Conservation (phyloP, 2,329 filamentous ascomycete genomes). For the Thelonectria rubi region DNA sequence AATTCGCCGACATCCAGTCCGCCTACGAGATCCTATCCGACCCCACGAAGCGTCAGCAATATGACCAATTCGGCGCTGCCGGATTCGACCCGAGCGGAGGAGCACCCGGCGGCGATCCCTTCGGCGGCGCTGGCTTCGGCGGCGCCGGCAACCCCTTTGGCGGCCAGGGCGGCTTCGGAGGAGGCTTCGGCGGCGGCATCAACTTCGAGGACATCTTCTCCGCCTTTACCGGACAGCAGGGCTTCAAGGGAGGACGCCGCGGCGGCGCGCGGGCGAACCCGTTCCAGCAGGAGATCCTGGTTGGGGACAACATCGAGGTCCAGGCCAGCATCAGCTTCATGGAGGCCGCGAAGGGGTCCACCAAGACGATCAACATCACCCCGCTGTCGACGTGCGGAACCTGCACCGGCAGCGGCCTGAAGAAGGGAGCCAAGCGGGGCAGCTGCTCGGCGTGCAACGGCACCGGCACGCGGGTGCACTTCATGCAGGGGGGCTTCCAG, state of each 20-base stretch:
- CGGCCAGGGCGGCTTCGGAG: slow-evolving; percentile 61
- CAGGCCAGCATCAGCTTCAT: slow-evolving; percentile 93
- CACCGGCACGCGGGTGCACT: slow-evolving; percentile 85
- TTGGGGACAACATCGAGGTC: slow-evolving; percentile 97
- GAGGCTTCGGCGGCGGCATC: slow-evolving; percentile 82
- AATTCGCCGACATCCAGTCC: slow-evolving; percentile 90
- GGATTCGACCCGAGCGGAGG: slow-evolving; percentile 81
- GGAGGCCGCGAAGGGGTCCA: slow-evolving; percentile 92
- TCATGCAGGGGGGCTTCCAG: slow-evolving; percentile 93
- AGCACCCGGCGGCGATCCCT: slow-evolving; percentile 67
- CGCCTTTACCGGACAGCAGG: slow-evolving; percentile 73
- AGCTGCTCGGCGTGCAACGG: slow-evolving; percentile 85
- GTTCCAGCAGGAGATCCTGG: slow-evolving; percentile 80
- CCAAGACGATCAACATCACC: slow-evolving; percentile 86
- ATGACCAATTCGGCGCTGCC: slow-evolving; percentile 87
- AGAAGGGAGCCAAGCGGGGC: slow-evolving; percentile 76
- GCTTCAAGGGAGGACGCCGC: slow-evolving; percentile 63
- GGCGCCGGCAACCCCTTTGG: slow-evolving; percentile 72
- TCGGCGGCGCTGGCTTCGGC: slow-evolving; percentile 67
- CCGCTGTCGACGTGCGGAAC: slow-evolving; percentile 84
- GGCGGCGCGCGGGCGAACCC: slow-evolving; percentile 66
- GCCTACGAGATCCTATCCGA: slow-evolving; percentile 96
- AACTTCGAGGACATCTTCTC: slow-evolving; percentile 97
- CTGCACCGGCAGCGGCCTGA: slow-evolving; percentile 85
- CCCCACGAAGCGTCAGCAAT: slow-evolving; percentile 90